Conservation (phyloP, 1,139 yeast genomes). For the Schwanniomyces etchellsii region DNA sequence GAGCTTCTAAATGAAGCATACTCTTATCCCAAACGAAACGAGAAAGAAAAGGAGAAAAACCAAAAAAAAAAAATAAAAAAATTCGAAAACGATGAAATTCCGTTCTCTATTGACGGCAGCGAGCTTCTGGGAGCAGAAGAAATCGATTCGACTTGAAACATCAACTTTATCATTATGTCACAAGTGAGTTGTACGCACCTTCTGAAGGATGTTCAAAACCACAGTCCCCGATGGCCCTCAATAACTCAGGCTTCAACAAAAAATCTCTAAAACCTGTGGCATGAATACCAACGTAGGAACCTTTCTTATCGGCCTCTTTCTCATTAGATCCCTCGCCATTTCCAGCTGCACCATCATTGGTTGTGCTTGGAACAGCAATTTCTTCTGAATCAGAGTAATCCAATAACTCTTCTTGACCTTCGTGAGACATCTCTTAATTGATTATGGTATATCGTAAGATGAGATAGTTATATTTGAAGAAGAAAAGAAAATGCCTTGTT, state of each 20-base stretch:
- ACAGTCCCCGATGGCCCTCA: constrained; percentile 97
- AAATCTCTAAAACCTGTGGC: constrained; percentile 99
- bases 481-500: too few species aligned
- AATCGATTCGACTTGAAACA: background rate
- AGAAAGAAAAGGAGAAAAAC: too few species aligned
- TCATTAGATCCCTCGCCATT: constrained; percentile 43
- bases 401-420: constrained; percentile 98
- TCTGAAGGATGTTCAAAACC: constrained; percentile 99
- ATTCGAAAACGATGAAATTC: too few species aligned
- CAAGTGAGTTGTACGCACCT: constrained; percentile 55
- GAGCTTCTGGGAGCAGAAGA: too few species aligned
- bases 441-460: constrained; percentile 3
- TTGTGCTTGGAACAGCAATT: constrained; percentile 70
- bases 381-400: constrained; percentile 99
- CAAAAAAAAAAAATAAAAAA: too few species aligned
- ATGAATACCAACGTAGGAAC: constrained; percentile 96
- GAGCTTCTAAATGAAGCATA: too few species aligned
- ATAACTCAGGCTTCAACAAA: constrained; percentile 89
- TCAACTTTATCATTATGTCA: background rate
- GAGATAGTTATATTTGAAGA: background rate
- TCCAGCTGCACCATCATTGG: constrained; percentile 21
- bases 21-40: too few species aligned
- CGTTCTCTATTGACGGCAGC: too few species aligned
- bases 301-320: constrained; percentile 77
- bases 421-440: constrained; percentile 57